phyloP scores from a whole-genome alignment of 148 eudicot genomes.

The Amaranthus palmeri region DNA sequence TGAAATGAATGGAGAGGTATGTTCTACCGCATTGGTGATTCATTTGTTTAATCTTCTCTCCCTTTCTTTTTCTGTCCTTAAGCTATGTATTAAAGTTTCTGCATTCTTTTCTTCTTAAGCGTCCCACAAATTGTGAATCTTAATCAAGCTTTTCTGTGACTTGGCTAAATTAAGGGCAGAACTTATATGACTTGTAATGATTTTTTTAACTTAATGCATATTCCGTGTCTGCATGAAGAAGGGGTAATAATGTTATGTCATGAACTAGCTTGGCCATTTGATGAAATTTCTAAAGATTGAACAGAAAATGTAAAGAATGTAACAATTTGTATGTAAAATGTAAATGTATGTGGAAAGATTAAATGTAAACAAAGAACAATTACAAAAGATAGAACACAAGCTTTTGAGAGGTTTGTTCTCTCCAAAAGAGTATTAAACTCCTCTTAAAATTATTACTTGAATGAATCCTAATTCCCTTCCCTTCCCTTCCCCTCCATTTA shows the following conservation, averaged over 20 bases:
- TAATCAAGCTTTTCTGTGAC: neutral
- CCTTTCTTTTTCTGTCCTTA: neutral
- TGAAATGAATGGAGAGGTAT: slow-evolving; percentile 94
- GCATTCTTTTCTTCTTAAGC: neutral
- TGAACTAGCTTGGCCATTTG: neutral
- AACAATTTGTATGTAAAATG: no score
- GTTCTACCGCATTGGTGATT: slow-evolving; percentile 2
- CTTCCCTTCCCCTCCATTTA: neutral
- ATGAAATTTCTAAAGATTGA: no score
- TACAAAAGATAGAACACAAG: no score
- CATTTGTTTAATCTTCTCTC: neutral
- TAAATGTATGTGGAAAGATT: no score
- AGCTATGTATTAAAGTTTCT: neutral
- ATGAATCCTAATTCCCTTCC: neutral
- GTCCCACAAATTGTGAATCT: neutral
- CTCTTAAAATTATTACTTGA: no score
- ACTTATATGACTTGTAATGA: neutral
- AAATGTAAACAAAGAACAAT: no score
- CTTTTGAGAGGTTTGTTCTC: no score
- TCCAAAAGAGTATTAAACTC: no score
- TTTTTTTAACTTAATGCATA: neutral
- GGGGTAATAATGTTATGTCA: neutral
- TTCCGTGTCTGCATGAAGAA: neutral
- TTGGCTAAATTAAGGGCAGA: neutral
- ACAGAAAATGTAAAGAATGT: no score